These are phyloP conservation scores for Phytophthora ramorum DNA, from an alignment of 352 stramenopile genomes.

Conservation along the genomic window DNA sequence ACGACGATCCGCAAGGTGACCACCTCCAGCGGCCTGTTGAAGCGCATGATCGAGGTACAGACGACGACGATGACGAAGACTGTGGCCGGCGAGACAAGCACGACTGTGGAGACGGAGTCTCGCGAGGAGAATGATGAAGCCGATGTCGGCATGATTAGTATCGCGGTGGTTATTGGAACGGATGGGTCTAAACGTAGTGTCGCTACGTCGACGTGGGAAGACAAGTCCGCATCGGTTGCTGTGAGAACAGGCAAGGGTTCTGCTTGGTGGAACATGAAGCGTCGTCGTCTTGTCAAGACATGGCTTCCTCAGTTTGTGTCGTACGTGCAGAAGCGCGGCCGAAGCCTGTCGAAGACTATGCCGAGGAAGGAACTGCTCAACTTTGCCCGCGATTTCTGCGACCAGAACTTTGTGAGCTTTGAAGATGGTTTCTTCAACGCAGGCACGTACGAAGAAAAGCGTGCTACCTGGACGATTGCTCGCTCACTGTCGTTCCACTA, in stretches of 20 bases:
- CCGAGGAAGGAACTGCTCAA: conserved; percentile 39
- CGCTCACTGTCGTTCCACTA: conserved; percentile 41
- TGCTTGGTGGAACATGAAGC: conserved; percentile 37
- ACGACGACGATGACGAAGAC: conserved; percentile 39
- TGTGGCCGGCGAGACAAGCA: conserved; percentile 25
- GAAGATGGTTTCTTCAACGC: conserved; percentile 41
- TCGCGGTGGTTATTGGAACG: conserved; percentile 20
- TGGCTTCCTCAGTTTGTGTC: conserved; percentile 43
- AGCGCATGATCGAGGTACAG: conserved; percentile 32
- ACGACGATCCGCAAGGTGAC: conserved; percentile 33
- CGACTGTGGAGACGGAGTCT: conserved; percentile 26
- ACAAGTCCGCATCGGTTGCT: conserved; percentile 6
- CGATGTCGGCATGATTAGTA: conserved; percentile 10
- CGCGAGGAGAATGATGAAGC: conserved; percentile 6
- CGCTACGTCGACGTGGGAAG: conserved; percentile 4
- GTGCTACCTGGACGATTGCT: conserved; percentile 38
- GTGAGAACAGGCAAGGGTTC: conserved; percentile 31
- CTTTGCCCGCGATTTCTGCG: conserved; percentile 42
- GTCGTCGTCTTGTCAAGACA: conserved; percentile 32
- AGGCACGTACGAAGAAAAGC: conserved; percentile 44
- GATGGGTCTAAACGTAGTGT: conserved; percentile 16
- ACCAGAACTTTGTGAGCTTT: conserved; percentile 41
- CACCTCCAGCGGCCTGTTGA: conserved; percentile 26
- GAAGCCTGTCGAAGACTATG: conserved; percentile 35
- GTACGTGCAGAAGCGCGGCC: conserved; percentile 39